These are phyloP conservation scores for Tuber indicum DNA, from an alignment of 495 filamentous ascomycete species.

Conservation along the genomic window DNA sequence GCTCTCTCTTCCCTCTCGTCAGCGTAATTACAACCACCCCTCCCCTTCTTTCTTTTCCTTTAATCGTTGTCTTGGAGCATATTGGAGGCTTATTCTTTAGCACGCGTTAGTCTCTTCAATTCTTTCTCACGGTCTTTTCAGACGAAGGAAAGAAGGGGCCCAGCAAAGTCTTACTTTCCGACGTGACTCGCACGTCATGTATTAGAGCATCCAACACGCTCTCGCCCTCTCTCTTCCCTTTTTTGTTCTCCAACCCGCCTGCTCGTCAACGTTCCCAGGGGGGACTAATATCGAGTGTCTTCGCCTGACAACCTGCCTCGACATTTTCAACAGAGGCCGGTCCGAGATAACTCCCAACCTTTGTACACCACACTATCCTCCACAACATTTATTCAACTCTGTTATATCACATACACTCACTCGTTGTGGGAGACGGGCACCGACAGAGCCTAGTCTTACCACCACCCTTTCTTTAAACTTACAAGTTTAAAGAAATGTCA, in stretches of 20 bases:
- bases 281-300: background rate
- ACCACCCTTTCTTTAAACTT: background rate
- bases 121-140: background rate
- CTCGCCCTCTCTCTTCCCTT: background rate
- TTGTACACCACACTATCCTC: background rate
- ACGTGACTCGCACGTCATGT: background rate
- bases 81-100: background rate
- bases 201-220: background rate
- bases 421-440: slow-evolving; percentile 1
- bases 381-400: background rate
- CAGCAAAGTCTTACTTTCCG: background rate
- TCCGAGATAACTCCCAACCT: background rate
- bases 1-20: slow-evolving; percentile 28
- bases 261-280: slow-evolving; percentile 1
- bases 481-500: slow-evolving; percentile 28
- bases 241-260: slow-evolving; percentile 3
- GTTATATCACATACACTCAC: slow-evolving; percentile 2
- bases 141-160: background rate
- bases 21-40: slow-evolving; percentile 12
- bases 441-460: slow-evolving; percentile 6
- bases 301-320: background rate
- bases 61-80: slow-evolving; percentile 19
- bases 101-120: slow-evolving; percentile 2
- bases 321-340: background rate
- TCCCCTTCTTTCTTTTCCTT: slow-evolving; percentile 28